Percentiles rank a stretch among this genome's conserved stretches.
phyloP scores from a whole-genome alignment of 2,329 filamentous ascomycete species.

The Aspergillus pseudoglaucus region DNA sequence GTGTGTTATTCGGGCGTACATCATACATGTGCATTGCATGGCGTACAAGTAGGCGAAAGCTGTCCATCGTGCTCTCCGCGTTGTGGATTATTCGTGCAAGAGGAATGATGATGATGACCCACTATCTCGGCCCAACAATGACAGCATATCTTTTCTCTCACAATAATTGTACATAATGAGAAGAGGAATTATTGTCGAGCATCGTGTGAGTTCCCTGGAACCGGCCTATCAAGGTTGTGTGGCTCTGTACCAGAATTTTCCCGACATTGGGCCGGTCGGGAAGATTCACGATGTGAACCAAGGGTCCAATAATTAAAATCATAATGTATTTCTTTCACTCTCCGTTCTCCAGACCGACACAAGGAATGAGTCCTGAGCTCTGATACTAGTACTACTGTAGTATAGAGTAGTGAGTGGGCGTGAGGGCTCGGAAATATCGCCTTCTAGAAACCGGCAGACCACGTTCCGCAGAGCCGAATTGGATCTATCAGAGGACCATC shows the following conservation, averaged over 20 bases:
- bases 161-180: background rate
- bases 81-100: background rate
- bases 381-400: no score
- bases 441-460: conserved; percentile 10
- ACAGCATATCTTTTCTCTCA: background rate
- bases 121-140: background rate
- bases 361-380: no score
- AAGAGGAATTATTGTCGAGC: no score
- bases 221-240: background rate
- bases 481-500: conserved; percentile 9
- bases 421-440: background rate
- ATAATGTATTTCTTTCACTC: background rate
- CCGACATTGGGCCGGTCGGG: background rate
- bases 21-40: background rate
- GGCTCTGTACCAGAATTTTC: background rate
- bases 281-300: background rate
- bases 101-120: background rate
- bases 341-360: no score
- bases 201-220: background rate
- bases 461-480: conserved; percentile 11
- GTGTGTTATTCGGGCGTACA: no score
- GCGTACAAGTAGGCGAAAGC: background rate
- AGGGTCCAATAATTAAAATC: background rate
- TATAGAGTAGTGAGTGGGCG: no score
- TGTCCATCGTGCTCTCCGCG: background rate